Evolutionary conservation across 2,329 filamentous ascomycete species (phyloP).

Genomic region (Allantophomopsis cytisporea): DNA sequence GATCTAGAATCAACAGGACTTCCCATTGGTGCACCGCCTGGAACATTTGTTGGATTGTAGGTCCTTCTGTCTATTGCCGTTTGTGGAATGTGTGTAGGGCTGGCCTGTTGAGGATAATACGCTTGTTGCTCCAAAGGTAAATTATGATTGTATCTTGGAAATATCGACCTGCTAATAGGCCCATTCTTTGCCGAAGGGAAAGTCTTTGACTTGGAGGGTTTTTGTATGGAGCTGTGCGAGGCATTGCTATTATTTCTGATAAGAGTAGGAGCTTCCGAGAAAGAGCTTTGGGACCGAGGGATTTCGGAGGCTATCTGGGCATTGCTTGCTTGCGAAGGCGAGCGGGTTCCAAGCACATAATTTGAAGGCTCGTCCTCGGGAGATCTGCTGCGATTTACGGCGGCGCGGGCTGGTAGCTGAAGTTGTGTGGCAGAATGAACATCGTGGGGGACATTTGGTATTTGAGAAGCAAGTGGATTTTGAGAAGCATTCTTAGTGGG

Average conservation of each 20-base stretch:
- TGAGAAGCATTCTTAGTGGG: constrained; percentile 14
- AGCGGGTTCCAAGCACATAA: constrained; percentile 6
- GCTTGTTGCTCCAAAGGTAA: constrained; percentile 52
- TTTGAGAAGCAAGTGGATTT: constrained; percentile 14
- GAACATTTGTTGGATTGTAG: no score
- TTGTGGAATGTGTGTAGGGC: constrained; percentile 48
- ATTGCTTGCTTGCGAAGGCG: constrained; percentile 3
- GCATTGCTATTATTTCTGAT: constrained; percentile 33
- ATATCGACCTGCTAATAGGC: constrained; percentile 53
- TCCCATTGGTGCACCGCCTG: constrained; percentile 10
- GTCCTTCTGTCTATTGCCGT: constrained; percentile 50
- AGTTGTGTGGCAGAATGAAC: constrained; percentile 7
- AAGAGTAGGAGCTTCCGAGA: constrained; percentile 35
- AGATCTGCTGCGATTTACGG: constrained; percentile 10
- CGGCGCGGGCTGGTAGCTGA: constrained; percentile 10
- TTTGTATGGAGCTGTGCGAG: constrained; percentile 43
- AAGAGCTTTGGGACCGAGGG: constrained; percentile 32
- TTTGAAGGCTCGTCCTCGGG: constrained; percentile 10
- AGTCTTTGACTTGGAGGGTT: constrained; percentile 27
- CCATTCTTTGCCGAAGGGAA: constrained; percentile 11
- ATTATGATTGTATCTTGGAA: constrained; percentile 59
- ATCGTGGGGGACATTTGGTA: background rate
- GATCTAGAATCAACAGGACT: constrained; percentile 9
- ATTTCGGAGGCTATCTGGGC: constrained; percentile 12
- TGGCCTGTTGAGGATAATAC: constrained; percentile 55